Evolutionary conservation across 1,284 basidiomycete species (phyloP), one percentile per base, ranked within the genome.

Genomic region (Boletellus deceptivus): DNA sequence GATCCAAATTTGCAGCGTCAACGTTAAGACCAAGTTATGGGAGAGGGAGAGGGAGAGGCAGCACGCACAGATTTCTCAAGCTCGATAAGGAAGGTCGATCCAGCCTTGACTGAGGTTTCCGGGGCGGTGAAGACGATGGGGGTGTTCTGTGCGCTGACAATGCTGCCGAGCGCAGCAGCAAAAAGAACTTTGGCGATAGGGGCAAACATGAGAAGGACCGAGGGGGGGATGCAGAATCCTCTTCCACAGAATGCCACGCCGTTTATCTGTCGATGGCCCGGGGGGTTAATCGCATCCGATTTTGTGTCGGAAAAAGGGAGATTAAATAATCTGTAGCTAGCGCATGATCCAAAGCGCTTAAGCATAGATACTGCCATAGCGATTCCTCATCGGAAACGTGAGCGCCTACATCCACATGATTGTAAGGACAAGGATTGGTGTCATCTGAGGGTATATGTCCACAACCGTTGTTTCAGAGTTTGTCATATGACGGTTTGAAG

Each of bases 1-100:
- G 29, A 29, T 4, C 10, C 29, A 9, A 27, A 31, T 20, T 25
- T 14, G 22, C 17, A 58, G 72, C 63, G 10, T 33, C 29, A 8
- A 11, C 9, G 11, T 29, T 13, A 1, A 29, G 29, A 29, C 2
- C 11, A 13, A 29, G 29, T 29, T 29, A 10, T 8, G 9, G 29
- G 29, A 29, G 11, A 29, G 29, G 29, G 29, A 29, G 11, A 29
- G 29, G 20, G 20, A 20, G 4, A 20, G 20, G 18, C 27, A n/a
- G 29, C 40, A 41, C 46, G 33, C n/a, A 48, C 47, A n/a, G 40
- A 6, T 11, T n/a, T 42, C 40, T 36, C 14, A n/a, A 48, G 17
- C 22, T 29, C 5, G 5, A 48, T 4, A 17, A 3, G 3, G 14
- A 42, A 6, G 4, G 1, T 5, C 2, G 22, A 4, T 31, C 38